phyloP scores from a whole-genome alignment of 2,329 filamentous ascomycete genomes.

The Monosporascus cannonballus region DNA sequence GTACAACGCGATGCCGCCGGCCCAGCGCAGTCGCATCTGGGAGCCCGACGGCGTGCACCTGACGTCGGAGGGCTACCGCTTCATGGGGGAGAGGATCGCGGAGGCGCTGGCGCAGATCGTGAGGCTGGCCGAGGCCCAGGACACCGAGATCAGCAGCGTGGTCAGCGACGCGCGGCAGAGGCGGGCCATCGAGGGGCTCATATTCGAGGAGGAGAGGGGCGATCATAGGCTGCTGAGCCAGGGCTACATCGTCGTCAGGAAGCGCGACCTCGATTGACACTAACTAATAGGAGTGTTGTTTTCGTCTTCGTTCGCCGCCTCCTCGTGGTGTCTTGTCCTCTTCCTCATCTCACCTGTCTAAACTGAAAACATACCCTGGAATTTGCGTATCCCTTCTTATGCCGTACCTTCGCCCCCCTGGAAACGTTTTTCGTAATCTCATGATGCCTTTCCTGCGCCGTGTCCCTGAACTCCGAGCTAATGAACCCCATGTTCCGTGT shows the following conservation, averaged over 20 bases:
- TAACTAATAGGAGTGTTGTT: no score
- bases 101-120: conserved; percentile 44
- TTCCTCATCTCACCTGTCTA: neutral
- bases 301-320: no score
- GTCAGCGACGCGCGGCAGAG: conserved; percentile 19
- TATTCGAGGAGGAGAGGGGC: conserved; percentile 45
- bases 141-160: conserved; percentile 24
- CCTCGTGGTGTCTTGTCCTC: neutral
- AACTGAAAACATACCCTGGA: neutral
- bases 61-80: conserved; percentile 51
- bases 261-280: conserved; percentile 43
- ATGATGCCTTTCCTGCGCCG: neutral
- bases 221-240: conserved; percentile 39
- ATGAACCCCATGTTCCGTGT: neutral
- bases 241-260: conserved; percentile 49
- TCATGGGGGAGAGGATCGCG: conserved; percentile 54
- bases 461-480: no score
- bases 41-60: conserved; percentile 54
- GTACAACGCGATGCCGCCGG: conserved; percentile 41
- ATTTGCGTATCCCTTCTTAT: neutral
- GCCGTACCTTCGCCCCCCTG: neutral
- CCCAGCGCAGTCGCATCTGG: conserved; percentile 47
- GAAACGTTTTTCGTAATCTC: no score
- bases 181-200: conserved; percentile 31
- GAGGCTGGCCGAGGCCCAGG: conserved; percentile 24